Evolutionary conservation across 2,329 filamentous ascomycete species (phyloP), one percentile per base, ranked within the genome.

Genomic region (Microdochium bolleyi): DNA sequence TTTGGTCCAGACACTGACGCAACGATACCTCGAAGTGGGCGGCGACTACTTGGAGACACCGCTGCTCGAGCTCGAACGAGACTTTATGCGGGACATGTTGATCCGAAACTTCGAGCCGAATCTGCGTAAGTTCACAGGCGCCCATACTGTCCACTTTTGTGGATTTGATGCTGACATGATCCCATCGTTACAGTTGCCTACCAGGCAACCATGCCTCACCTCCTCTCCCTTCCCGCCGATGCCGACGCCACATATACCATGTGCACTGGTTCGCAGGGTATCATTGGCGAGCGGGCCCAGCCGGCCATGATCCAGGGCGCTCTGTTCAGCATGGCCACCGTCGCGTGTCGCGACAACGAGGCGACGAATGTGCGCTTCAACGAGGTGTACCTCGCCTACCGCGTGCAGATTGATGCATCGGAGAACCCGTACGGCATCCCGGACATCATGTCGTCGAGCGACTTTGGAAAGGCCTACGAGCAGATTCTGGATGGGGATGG

Each of bases 311-410:
- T 63, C 1, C 70, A 73, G 52, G 69, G 69, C n/a, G 61, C 70
- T 0, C 55, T 73, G 10, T 71, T 63, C 59, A 64, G 65, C 41
- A 62, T 73, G 56, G 57, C 60, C 2, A 61, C 52, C 7, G 63
- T 60, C 16, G 68, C 67, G 2, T 56, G 57, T 16, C 62, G 57
- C 13, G 67, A 67, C 14, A 62, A 62, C 27, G 50, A 49, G 11
- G 52, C 59, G 0, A 67, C 65, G 3, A 70, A 67, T 51, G 58
- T 73, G 9, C 68, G 69, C 19, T 67, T 71, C 58, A 70, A 71
- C 52, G 70, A 73, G 53, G 58, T 70, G n/a, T 71, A 67, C 51
- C 64, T 73, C 2, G 57, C 38, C 49, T 59, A 59, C 11, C 61
- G 60, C 2, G 64, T 68, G 21, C 60, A 65, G 52, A 54, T 61